Percentiles rank a stretch among this genome's conserved stretches.
phyloP scores from a whole-genome alignment of 805 yeast species.

The Schwanniomyces vanrijiae region DNA sequence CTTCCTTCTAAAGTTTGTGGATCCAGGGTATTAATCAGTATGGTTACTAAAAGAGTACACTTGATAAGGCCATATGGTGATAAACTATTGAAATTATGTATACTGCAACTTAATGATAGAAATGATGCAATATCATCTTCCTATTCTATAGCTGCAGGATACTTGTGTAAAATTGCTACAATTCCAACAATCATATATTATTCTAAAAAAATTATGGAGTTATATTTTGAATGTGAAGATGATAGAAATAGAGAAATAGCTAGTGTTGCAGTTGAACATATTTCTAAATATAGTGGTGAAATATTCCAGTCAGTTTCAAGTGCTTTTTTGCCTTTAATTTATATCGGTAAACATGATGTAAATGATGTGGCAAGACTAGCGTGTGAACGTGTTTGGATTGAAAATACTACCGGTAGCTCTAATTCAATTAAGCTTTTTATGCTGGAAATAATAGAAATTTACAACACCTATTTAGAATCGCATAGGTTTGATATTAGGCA shows the following conservation, averaged over 20 bases:
- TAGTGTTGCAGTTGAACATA: conserved; percentile 62
- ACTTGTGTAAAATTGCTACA: conserved; percentile 64
- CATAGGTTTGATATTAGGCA: conserved; percentile 64
- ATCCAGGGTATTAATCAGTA: conserved; percentile 64
- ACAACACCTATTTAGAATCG: conserved; percentile 51
- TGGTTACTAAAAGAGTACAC: conserved; percentile 56
- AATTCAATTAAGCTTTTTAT: conserved; percentile 70
- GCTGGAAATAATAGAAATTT: conserved; percentile 60
- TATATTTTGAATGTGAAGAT: conserved; percentile 61
- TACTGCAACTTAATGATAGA: conserved; percentile 61
- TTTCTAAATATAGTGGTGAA: conserved; percentile 68
- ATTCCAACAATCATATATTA: conserved; percentile 53
- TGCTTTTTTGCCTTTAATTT: conserved; percentile 74
- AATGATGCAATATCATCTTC: conserved; percentile 73
- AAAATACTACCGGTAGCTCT: conserved; percentile 70
- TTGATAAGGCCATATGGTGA: conserved; percentile 55
- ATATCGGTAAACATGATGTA: conserved; percentile 71
- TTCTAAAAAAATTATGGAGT: conserved; percentile 46
- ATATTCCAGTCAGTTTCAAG: conserved; percentile 60
- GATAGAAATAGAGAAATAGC: conserved; percentile 51
- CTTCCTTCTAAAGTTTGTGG: conserved; percentile 90
- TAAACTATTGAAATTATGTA: conserved; percentile 56
- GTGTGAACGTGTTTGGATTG: conserved; percentile 74
- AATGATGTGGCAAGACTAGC: conserved; percentile 42
- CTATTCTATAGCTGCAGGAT: conserved; percentile 80